Evolutionary conservation across 306 rosid species (phyloP), one percentile per base, ranked within the genome.

Genomic region (Begonia masoniana): DNA sequence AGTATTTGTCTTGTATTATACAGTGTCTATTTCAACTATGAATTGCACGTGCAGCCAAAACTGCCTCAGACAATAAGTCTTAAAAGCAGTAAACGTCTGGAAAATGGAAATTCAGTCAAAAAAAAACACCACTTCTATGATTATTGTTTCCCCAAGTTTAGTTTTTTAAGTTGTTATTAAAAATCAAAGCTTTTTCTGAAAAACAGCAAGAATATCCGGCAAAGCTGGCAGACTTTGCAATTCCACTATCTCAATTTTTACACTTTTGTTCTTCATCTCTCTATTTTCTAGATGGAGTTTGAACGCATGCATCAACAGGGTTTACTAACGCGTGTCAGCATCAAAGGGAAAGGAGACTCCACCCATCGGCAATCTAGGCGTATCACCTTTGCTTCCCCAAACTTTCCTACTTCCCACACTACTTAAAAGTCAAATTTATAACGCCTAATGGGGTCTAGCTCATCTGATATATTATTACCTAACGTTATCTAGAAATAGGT

Each of bases 321-420:
- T 65, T 43, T 52, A 56, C 23, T 50, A 17, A 9, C 24, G 49
- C 51, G 58, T 56, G 60, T 55, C 52, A 17, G 67, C 60, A 56
- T 56, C 59, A 63, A 52, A 13, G 49, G 49, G 49, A 45, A 11
- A 45, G 49, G 2, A 45, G n/a, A 55, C 8, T 51, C 47, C 51
- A 23, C 31, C 36, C 46, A 69, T 13, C 19, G 16, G 17, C 31
- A 47, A 56, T 56, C 57, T 51, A 39, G 2, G 13, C 19, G 57
- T 16, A 7, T 55, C 49, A 50, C 50, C 57, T 66, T 70, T 62
- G 80, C 64, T 75, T 50, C 36, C 42, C 66, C 78, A 61, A 65
- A 74, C 73, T 62, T 68, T 46, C 60, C 62, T 47, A 15, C 47
- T 39, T 0, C 15, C 23, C 51, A 19, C 67, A 31, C 39, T 5